Base-by-base conservation (phyloP, 78 protist species). In the Polysphondylium violaceum region DNA sequence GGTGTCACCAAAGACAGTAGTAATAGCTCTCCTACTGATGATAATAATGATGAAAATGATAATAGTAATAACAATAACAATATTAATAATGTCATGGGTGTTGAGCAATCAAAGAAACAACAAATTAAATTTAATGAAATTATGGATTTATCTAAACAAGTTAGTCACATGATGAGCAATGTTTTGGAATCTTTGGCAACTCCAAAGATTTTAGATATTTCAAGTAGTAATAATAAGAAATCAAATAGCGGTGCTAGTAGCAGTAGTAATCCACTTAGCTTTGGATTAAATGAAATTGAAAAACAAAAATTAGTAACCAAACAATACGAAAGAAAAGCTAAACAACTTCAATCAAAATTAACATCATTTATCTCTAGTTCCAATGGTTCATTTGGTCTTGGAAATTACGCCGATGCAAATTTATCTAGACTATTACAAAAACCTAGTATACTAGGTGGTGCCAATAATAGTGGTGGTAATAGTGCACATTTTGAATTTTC, bases 71-170 rank as follows among this genome's bases (percentile, higher is more conserved):
- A 38, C 1, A 4, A 38, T 43, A n/a, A 38, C 16, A 17, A 25
- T 27, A 41, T 38, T 1, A 41, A 27, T 14, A 38, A 50, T 27
- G 14, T 33, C 21, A 33, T 68, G 19, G 25, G 25, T 33, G 51
- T 27, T 50, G 36, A 72, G 33, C 78, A 56, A 44, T 17, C 60
- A 43, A 69, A 38, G 33, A 44, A 56, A 74, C 65, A 51, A 56
- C 83, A 74, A 33, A 25, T 67, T 36, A 83, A 83, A 56, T 83
- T 83, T 38, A 83, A 83, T 83, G 91, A 83, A 58, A 83, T 83
- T 33, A 21, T 83, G 16, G 91, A 83, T 31, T 83, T 53, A n/a
- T 53, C 47, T 19, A 83, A 83, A 58, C 71, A 69, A 69, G 58
- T 83, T 16, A 63, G 58, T n/a, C 38, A 56, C 44, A 29, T 38